Evolutionary conservation across 2,329 filamentous ascomycete species (phyloP).

Genomic region (Cytospora piceicola): DNA sequence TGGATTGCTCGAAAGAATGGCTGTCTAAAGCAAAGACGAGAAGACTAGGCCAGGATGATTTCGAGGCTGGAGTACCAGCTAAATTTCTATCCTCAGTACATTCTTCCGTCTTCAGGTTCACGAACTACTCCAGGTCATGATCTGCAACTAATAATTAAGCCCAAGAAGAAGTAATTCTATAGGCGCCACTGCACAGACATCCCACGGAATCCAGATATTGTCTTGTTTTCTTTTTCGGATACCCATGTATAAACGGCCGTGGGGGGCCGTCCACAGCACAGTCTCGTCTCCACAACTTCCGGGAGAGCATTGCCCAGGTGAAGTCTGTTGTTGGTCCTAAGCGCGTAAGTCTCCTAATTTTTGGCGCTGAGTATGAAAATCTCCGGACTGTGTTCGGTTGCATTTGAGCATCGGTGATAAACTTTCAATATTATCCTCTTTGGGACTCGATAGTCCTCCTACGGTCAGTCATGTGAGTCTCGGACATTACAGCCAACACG

Average conservation of each 20-base stretch:
- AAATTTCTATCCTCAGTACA: background rate
- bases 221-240: background rate
- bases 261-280: background rate
- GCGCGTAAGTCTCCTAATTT: background rate
- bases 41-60: conserved; percentile 23
- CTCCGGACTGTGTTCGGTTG: background rate
- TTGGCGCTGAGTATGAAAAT: background rate
- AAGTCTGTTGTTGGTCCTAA: background rate
- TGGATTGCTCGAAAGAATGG: background rate
- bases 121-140: background rate
- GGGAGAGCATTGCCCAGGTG: background rate
- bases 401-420: background rate
- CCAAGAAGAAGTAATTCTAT: background rate
- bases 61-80: background rate
- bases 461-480: background rate
- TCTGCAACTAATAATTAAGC: background rate
- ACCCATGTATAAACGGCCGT: background rate
- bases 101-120: background rate
- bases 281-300: background rate
- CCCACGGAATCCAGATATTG: background rate
- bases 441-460: background rate
- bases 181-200: conserved; percentile 3
- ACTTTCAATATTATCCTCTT: background rate
- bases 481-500: background rate
- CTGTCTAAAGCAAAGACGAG: conserved; percentile 8